A percentile compares a stretch with the other conserved stretches of the same genome.
These are phyloP conservation scores for Hyparrhenia diplandra DNA, from an alignment of 176 grass and related monocot species.

Conservation along the genomic window DNA sequence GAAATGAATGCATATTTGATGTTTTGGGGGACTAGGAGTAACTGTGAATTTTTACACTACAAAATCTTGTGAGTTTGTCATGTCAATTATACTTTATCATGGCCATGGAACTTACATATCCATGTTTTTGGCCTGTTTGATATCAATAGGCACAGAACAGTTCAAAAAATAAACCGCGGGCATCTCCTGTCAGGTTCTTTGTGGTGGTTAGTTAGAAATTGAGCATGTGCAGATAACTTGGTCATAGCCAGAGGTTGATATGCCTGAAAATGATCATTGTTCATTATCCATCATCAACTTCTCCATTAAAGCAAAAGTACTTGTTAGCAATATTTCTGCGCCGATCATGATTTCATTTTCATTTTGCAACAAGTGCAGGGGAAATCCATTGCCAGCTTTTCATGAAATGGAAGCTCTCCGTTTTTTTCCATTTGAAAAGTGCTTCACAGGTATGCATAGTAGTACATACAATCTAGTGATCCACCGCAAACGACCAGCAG, in stretches of 20 bases:
- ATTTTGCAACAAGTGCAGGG: constrained; percentile 34
- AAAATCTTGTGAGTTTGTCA: background rate
- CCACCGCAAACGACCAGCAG: background rate
- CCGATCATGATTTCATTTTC: background rate
- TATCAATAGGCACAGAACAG: background rate
- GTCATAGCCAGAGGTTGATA: background rate
- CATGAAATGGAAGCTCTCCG: constrained; percentile 28
- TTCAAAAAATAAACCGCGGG: background rate
- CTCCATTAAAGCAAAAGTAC: background rate
- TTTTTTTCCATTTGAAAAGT: constrained; percentile 89
- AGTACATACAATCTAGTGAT: too few species aligned
- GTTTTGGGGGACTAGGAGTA: background rate
- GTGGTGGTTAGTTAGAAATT: background rate
- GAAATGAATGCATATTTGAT: background rate
- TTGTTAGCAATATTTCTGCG: background rate
- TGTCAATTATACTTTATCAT: background rate
- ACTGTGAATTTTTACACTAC: background rate
- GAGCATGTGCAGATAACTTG: background rate
- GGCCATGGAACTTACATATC: background rate
- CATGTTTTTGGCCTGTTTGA: background rate
- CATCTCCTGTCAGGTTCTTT: background rate
- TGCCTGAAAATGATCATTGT: background rate
- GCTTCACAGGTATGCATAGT: constrained; percentile 54
- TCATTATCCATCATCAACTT: background rate
- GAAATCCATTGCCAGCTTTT: constrained; percentile 28